phyloP scores from a whole-genome alignment of 2,329 filamentous ascomycete genomes.

The Xylaria sp. region DNA sequence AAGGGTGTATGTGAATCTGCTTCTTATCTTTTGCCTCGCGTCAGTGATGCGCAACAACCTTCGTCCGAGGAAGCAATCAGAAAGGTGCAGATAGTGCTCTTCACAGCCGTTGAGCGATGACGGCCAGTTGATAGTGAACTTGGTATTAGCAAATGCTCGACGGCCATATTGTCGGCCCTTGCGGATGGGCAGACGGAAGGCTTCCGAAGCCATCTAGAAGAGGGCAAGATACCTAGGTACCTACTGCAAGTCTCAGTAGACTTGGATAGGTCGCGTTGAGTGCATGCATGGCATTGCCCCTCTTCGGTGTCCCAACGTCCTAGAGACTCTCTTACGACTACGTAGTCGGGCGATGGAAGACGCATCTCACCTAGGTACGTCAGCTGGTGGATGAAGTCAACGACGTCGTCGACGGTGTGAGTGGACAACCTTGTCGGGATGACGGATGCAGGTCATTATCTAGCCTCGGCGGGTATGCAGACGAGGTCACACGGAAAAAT shows the following conservation, averaged over 20 bases:
- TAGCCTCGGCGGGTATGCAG: constrained; percentile 43
- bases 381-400: not conserved
- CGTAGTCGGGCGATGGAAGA: constrained; percentile 28
- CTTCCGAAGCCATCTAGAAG: not conserved
- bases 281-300: not conserved
- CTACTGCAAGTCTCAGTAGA: no score
- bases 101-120: not conserved
- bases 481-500: constrained; percentile 30
- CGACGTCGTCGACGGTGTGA: constrained; percentile 22
- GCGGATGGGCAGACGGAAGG: not conserved
- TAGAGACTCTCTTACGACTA: not conserved
- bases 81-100: no score
- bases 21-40: not conserved
- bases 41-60: not conserved
- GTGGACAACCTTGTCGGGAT: constrained; percentile 19
- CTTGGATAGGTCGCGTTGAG: not conserved
- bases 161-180: not conserved
- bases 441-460: constrained; percentile 39
- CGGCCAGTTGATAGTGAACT: not conserved
- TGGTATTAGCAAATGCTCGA: not conserved
- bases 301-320: constrained; percentile 1
- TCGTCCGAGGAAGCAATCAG: not conserved
- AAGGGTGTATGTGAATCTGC: no score
- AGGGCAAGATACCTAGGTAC: no score
- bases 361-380: constrained; percentile 7